Percentiles rank a stretch among this genome's conserved stretches.
phyloP scores from a whole-genome alignment of 1,284 basidiomycete species.

The Phellopilus nigrolimitatus region DNA sequence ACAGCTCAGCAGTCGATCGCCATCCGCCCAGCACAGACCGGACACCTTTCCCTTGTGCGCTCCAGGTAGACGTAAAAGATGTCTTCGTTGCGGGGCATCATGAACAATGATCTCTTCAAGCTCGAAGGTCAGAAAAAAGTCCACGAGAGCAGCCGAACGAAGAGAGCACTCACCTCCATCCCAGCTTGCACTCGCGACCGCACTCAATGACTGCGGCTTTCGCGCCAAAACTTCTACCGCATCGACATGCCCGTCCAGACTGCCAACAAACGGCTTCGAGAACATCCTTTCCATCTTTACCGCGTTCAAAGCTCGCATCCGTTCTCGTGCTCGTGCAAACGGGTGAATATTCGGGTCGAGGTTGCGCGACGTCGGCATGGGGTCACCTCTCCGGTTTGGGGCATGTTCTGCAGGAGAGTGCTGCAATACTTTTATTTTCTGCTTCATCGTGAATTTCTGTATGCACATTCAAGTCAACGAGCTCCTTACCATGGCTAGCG shows the following conservation, averaged over 20 bases:
- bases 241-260: slow-evolving; percentile 91
- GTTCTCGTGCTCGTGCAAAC: slow-evolving; percentile 89
- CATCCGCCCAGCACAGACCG: slow-evolving; percentile 70
- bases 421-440: slow-evolving; percentile 89
- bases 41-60: slow-evolving; percentile 94
- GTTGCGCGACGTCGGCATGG: slow-evolving; percentile 86
- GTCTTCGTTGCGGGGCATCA: slow-evolving; percentile 69
- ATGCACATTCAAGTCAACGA: not conserved
- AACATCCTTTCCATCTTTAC: slow-evolving; percentile 97
- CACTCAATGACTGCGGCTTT: slow-evolving; percentile 73
- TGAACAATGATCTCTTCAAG: slow-evolving; percentile 80
- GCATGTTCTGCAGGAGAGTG: slow-evolving; percentile 77
- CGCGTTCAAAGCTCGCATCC: slow-evolving; percentile 90
- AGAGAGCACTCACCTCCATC: slow-evolving; percentile 73
- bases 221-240: slow-evolving; percentile 87
- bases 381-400: slow-evolving; percentile 69
- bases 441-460: no score
- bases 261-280: slow-evolving; percentile 91
- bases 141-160: not conserved
- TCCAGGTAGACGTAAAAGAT: slow-evolving; percentile 64
- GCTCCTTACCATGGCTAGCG: not conserved
- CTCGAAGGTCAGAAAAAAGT: no score
- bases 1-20: slow-evolving; percentile 78
- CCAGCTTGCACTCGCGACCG: slow-evolving; percentile 92
- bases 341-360: slow-evolving; percentile 93